Evolutionary conservation across 2,329 filamentous ascomycete genomes (phyloP).

Genomic region (Talaromyces atroroseus): DNA sequence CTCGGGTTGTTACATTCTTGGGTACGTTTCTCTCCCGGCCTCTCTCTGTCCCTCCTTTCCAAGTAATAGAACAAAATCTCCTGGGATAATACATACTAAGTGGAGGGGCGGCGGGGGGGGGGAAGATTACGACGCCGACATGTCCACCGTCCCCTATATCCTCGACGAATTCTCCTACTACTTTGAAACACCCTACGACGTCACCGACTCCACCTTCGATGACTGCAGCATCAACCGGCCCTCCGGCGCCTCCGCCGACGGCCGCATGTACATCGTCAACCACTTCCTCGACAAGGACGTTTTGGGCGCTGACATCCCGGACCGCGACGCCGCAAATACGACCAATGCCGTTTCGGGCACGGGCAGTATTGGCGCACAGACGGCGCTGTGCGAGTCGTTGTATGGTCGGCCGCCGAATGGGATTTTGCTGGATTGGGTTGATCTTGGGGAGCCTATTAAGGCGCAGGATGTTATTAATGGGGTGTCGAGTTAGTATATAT

Average conservation of each 20-base stretch:
- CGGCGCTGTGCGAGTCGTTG: constrained; percentile 31
- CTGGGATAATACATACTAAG: too few relatives aligned
- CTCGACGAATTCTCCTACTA: constrained; percentile 41
- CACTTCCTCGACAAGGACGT: constrained; percentile 44
- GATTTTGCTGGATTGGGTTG: constrained; percentile 43
- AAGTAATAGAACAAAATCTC: background rate
- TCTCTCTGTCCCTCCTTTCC: background rate
- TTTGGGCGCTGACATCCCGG: constrained; percentile 39
- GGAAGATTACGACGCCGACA: constrained; percentile 40
- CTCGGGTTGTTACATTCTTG: constrained; percentile 41
- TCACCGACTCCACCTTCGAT: constrained; percentile 36
- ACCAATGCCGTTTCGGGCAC: constrained; percentile 41
- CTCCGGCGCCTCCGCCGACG: constrained; percentile 29
- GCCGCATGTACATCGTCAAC: constrained; percentile 45
- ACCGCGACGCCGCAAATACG: constrained; percentile 30
- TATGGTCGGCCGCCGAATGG: constrained; percentile 39
- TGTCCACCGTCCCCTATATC: constrained; percentile 36
- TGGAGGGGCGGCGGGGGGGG: too few relatives aligned
- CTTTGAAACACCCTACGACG: constrained; percentile 44
- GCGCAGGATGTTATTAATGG: constrained; percentile 39
- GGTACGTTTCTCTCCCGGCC: too few relatives aligned
- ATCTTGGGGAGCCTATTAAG: constrained; percentile 39
- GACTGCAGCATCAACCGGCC: constrained; percentile 43
- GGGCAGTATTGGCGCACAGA: constrained; percentile 42
- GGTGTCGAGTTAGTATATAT: background rate